Evolutionary conservation across 169 alveolate genomes (phyloP), one percentile per base, ranked within the genome.

Genomic region (Hepatocystis sp.): DNA sequence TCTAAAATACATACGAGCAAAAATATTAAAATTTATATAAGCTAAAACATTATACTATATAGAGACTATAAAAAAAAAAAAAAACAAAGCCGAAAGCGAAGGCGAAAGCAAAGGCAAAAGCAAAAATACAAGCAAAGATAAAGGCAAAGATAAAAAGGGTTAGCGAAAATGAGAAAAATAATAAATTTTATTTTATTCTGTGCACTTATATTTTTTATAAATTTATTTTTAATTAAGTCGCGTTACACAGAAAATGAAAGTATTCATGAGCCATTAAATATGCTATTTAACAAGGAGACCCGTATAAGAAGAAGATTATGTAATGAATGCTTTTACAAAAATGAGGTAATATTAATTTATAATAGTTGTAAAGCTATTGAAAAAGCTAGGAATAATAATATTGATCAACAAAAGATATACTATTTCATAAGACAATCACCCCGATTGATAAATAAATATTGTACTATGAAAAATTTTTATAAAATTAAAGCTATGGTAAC

Each of bases 291-390:
- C 17, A 56, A 71, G 28, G 86, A 71, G 11, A 71, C 55, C 10
- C 11, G 58, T 47, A 71, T 71, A 1, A 27, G 86, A 36, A 71
- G 58, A 36, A 56, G 86, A 42, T 10, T 71, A 40, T 71, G 86
- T 23, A 56, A 56, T 71, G 86, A 71, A 19, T 71, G 86, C 8
- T 71, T 71, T 71, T 71, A 56, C 27, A 71, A 56, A 71, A 71
- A 71, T 42, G 86, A 71, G 58, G 60, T 71, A 1, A 56, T 44
- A 17, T 30, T 71, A 51, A 71, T 71, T 42, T 71, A 51, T 30
- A 55, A 71, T 17, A 71, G 86, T 27, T 71, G 86, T 61, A 56
- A 49, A 17, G 86, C 71, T 1, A 27, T 71, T n/a, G 86, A 71
- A 61, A 71, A 61, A 28, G 71, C 58, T 0, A 56, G 44, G 1